Evolutionary conservation across 345 rosid genomes (phyloP), one percentile per base, ranked within the genome.

Genomic region (Eutrema yunnanense): DNA sequence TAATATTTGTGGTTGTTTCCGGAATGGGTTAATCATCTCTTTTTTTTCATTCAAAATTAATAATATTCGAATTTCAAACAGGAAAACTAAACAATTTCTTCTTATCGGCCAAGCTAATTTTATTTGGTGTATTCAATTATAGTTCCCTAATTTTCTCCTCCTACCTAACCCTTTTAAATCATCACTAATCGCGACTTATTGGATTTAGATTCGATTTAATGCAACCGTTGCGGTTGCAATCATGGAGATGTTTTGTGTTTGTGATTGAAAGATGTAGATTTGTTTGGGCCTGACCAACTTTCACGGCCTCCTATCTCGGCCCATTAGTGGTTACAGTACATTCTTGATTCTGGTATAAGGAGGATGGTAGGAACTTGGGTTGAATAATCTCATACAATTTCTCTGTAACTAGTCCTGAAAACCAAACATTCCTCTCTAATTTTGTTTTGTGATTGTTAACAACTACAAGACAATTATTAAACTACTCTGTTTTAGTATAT

Each of bases 401-500:
- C 48, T 22, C 22, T 10, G 48, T 59, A 22, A 59, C 0, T 38
- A 38, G 27, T 29, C 40, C 4, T 13, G 8, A 43, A 54, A 44
- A 44, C 40, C 53, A 33, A 32, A 46, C 42, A 46, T 16, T 43
- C 6, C 53, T 49, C 9, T 19, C 2, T 7, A 8, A 4, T 16
- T 16, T 47, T 47, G 2, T 14, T 47, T 47, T 47, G 9, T 47
- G 2, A 14, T 46, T 40, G 43, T 46, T 42, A 47, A 47, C 9
- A 29, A 2, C 58, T 37, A 10, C 67, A 62, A 14, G 27, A 51
- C 59, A 38, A 10, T 27, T 14, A 60, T 11, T 14, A 32, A 50
- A 50, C 43, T 51, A 62, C 37, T 9, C 30, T 62, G 76, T 72
- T 72, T 71, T 12, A 19, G 52, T 3, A 52, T 22, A 51, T 10